phyloP scores from a whole-genome alignment of 192 early-diverging fungal species.

The Allomyces javanicus region DNA sequence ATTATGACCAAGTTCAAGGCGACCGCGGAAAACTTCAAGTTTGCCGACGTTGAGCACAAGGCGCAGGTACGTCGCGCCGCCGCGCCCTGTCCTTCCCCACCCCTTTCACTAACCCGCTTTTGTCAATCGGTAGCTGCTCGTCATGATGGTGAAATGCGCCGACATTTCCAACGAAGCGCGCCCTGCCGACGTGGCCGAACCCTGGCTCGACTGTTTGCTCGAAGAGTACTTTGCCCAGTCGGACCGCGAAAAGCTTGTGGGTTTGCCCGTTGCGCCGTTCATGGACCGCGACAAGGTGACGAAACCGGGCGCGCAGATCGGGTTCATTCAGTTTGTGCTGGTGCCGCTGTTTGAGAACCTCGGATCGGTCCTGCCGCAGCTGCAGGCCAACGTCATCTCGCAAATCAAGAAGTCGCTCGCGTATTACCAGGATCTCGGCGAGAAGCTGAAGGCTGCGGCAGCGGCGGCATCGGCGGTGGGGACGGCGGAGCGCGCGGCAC shows the following conservation, averaged over 20 bases:
- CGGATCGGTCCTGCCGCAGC: conserved; percentile 20
- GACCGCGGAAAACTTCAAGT: conserved; percentile 15
- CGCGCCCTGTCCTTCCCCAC: no score
- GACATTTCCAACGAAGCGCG: conserved; percentile 38
- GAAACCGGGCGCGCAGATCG: conserved; percentile 23
- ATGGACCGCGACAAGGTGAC: conserved; percentile 37
- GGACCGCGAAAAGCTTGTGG: conserved; percentile 25
- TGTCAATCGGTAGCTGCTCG: conserved; percentile 22
- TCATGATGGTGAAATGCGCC: conserved; percentile 31
- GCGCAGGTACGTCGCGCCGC: conserved; percentile 10
- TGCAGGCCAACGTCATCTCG: conserved; percentile 16
- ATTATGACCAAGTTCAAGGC: conserved; percentile 14
- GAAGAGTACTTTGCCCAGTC: conserved; percentile 30
- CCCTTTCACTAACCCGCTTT: no score
- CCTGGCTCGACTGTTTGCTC: conserved; percentile 27
- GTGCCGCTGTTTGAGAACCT: conserved; percentile 27
- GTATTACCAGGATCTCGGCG: conserved; percentile 23
- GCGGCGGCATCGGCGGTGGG: neutral
- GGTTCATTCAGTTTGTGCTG: conserved; percentile 29
- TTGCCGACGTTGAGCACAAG: conserved; percentile 17
- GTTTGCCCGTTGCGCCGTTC: conserved; percentile 22
- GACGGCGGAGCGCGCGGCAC: no score
- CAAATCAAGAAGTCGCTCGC: conserved; percentile 20
- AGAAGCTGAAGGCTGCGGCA: neutral
- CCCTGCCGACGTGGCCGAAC: conserved; percentile 21